Evolutionary conservation across 2,329 filamentous ascomycete genomes (phyloP).

Genomic region (Aspergillus proliferans): DNA sequence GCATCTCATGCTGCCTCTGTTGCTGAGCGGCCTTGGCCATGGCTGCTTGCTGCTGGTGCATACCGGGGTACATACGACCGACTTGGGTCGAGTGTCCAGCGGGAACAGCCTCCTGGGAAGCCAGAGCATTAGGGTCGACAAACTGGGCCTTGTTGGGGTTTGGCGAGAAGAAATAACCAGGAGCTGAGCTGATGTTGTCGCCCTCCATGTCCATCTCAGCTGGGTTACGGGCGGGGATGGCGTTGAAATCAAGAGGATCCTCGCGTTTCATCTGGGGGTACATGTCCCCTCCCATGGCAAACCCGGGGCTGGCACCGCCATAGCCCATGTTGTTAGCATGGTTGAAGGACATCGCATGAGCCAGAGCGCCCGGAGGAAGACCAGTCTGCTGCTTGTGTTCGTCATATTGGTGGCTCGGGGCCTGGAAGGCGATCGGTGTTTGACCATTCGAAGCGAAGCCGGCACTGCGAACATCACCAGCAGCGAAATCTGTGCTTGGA

Average conservation of each 20-base stretch:
- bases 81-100: slow-evolving; percentile 49
- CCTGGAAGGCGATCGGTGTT: slow-evolving; percentile 58
- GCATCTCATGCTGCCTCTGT: slow-evolving; percentile 54
- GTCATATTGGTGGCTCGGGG: slow-evolving; percentile 90
- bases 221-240: slow-evolving; percentile 49
- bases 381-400: slow-evolving; percentile 94
- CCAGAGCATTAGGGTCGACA: slow-evolving; percentile 69
- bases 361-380: slow-evolving; percentile 75
- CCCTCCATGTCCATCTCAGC: slow-evolving; percentile 65
- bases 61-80: slow-evolving; percentile 81
- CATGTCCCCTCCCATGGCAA: slow-evolving; percentile 52
- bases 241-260: slow-evolving; percentile 61
- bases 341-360: slow-evolving; percentile 73
- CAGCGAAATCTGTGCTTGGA: slow-evolving; percentile 28
- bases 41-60: slow-evolving; percentile 84
- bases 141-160: slow-evolving; percentile 46
- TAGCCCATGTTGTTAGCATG: slow-evolving; percentile 45
- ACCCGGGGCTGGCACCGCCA: slow-evolving; percentile 29
- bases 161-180: slow-evolving; percentile 60
- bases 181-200: slow-evolving; percentile 54
- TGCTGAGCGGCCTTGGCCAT: slow-evolving; percentile 68
- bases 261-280: slow-evolving; percentile 40
- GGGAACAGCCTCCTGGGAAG: slow-evolving; percentile 53
- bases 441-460: slow-evolving; percentile 32
- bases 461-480: slow-evolving; percentile 26